Base-by-base conservation (phyloP, 768 basidiomycete species). In the Phlegmacium glaucopus region DNA sequence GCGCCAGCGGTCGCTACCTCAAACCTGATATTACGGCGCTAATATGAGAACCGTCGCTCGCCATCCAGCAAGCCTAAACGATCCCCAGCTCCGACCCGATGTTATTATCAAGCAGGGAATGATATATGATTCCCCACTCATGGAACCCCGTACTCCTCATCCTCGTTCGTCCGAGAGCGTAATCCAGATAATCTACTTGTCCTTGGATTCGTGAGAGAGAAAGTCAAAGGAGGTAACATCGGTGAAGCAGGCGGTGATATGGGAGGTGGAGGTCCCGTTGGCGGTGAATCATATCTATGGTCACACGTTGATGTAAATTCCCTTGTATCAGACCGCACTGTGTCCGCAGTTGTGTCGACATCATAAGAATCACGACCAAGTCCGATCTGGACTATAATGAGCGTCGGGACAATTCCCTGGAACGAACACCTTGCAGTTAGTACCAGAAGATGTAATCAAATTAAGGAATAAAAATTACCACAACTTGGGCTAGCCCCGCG, bases 351-450 rank as follows among this genome's bases (percentile, higher is more conserved):
- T n/a, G 58, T 58, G 43, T 58, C 55, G 27, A 51, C 52, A 44
- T 60, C 60, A 30, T 55, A 53, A 17, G 60, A 27, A 41, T 52
- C 54, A 17, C 57, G 36, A 35, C 62, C 62, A 6, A 61, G 54
- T 28, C 62, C 61, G 9, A 66, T 58, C 30, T 64, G 65, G 5
- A 64, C 61, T 49, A 66, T 64, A 27, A 64, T 61, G 44, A 66
- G 55, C 11, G 64, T 64, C 6, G 64, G 64, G 22, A 61, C 62
- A 17, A 66, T 66, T 16, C 62, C 62, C 64, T 66, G 26, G 22
- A 5, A 22, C 22, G 22, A 10, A 18, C 13, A 7, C 26, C 28
- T 26, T 16, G 25, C 15, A 17, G 35, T 37, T 9, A 16, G 13
- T 44, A 25, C 7, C 10, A 28, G 6, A 30, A n/a, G 22, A 47